These are phyloP conservation scores for Coemansia sp. DNA, from an alignment of 192 early-diverging fungal genomes.

Conservation along the genomic window DNA sequence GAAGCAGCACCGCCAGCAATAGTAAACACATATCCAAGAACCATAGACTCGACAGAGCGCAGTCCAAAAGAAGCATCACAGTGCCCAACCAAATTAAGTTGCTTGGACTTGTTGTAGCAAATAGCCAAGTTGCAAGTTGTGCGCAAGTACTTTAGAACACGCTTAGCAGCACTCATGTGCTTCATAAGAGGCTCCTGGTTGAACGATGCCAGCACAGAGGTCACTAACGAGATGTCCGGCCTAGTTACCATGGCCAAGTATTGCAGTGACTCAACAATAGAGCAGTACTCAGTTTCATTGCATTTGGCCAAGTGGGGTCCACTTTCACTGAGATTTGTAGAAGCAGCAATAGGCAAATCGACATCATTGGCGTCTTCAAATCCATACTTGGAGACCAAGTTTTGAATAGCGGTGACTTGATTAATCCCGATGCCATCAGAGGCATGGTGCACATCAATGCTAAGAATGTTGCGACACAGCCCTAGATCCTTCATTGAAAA, in stretches of 20 bases:
- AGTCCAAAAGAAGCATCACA: neutral
- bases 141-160: neutral
- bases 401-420: neutral
- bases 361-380: neutral
- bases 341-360: neutral
- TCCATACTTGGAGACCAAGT: neutral
- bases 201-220: neutral
- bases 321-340: neutral
- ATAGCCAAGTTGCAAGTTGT: neutral
- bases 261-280: neutral
- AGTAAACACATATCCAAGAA: neutral
- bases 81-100: neutral
- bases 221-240: neutral
- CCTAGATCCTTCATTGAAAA: slow-evolving; percentile 4
- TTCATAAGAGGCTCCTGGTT: neutral
- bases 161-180: neutral
- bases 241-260: neutral
- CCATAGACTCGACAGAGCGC: neutral
- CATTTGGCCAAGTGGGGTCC: neutral
- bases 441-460: neutral
- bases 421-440: neutral
- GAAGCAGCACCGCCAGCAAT: neutral
- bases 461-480: neutral
- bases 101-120: neutral
- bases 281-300: neutral